Conservation (phyloP, 192 early-diverging fungal genomes). For the Geranomyces michiganensis region DNA sequence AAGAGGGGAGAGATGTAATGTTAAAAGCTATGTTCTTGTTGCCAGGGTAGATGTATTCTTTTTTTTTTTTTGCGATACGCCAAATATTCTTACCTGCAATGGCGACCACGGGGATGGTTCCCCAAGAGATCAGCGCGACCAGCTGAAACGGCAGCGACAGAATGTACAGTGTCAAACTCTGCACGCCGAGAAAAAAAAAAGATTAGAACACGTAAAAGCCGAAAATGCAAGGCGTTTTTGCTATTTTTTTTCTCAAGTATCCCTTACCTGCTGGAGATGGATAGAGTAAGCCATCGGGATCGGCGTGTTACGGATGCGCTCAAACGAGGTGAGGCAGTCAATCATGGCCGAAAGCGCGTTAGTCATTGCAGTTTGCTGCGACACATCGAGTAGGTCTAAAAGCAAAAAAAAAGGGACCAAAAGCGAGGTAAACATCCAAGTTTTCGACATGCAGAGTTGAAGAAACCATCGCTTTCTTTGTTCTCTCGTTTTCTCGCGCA, state of each 20-base stretch:
- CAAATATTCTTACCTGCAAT: constrained; percentile 49
- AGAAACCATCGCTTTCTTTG: background rate
- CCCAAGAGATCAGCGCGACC: constrained; percentile 50
- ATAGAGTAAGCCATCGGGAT: constrained; percentile 89
- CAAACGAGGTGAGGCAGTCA: constrained; percentile 59
- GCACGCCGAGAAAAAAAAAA: too few relatives aligned
- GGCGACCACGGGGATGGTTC: constrained; percentile 69
- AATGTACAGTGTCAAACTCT: constrained; percentile 66
- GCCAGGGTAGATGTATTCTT: constrained; percentile 55
- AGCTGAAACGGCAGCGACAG: constrained; percentile 82
- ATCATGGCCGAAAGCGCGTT: constrained; percentile 35
- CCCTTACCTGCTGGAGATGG: constrained; percentile 77
- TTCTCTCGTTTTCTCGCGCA: background rate
- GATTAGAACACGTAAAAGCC: background rate
- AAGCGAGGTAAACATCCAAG: background rate
- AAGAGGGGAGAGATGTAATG: constrained; percentile 26
- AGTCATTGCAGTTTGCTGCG: constrained; percentile 35
- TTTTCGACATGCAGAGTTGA: background rate
- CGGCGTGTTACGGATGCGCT: constrained; percentile 83
- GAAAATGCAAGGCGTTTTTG: background rate
- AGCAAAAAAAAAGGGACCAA: background rate
- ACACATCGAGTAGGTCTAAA: constrained; percentile 37
- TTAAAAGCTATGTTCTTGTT: background rate
- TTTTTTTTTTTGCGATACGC: too few relatives aligned
- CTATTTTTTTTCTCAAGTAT: too few relatives aligned